phyloP scores from a whole-genome alignment of 225 moss, liverwort and hornwort genomes.

The Asterella californica region DNA sequence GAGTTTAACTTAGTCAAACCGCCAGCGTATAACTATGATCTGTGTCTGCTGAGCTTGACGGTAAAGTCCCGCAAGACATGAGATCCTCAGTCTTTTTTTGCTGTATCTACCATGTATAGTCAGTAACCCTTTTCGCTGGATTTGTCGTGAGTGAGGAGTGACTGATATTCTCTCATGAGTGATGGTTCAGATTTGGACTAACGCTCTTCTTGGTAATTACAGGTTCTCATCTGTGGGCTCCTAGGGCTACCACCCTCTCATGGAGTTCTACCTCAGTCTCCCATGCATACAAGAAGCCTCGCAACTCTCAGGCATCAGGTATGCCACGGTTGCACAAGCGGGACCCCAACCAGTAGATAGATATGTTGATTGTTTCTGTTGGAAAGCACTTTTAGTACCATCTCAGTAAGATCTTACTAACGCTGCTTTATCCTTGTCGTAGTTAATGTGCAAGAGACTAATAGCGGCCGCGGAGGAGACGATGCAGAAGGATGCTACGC shows the following conservation, averaged over 20 bases:
- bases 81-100: not conserved
- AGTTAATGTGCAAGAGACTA: slow-evolving; percentile 62
- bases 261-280: slow-evolving; percentile 82
- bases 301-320: slow-evolving; percentile 69
- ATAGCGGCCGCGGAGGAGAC: slow-evolving; percentile 46
- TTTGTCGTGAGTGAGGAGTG: not conserved
- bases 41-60: slow-evolving; percentile 64
- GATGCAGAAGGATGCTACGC: slow-evolving; percentile 42
- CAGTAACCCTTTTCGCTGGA: not conserved
- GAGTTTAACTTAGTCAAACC: slow-evolving; percentile 79
- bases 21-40: slow-evolving; percentile 65
- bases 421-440: slow-evolving; percentile 3
- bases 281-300: slow-evolving; percentile 77
- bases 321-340: not conserved
- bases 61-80: slow-evolving; percentile 25
- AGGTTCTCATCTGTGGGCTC: slow-evolving; percentile 74
- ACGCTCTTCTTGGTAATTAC: not conserved
- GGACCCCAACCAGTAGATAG: not conserved
- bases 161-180: not conserved
- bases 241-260: slow-evolving; percentile 88
- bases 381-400: not conserved
- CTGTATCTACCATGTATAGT: not conserved
- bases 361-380: not conserved
- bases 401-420: not conserved
- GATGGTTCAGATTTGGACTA: not conserved